Evolutionary conservation across 202 grass and related monocot genomes (phyloP).

Genomic region (Saccharum hybrid): DNA sequence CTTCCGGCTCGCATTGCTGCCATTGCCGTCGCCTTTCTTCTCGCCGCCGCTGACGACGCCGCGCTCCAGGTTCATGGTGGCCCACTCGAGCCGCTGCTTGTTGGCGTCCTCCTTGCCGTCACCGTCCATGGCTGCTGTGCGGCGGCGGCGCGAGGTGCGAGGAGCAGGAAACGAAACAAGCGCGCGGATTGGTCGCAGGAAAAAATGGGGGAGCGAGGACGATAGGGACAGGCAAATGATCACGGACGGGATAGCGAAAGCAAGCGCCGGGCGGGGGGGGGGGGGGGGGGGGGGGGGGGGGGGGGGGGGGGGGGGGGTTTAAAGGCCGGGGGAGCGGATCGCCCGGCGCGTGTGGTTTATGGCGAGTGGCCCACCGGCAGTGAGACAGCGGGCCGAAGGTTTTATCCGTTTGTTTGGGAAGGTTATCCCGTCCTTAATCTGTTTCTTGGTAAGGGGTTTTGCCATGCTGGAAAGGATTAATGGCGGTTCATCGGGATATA

Average conservation of each 20-base stretch:
- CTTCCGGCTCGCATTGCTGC: not conserved
- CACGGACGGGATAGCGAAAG: not conserved
- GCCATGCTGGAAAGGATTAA: not conserved
- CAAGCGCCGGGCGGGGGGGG: not conserved
- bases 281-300: too few relatives aligned
- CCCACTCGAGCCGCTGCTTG: conserved; percentile 4
- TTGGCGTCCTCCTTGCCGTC: not conserved
- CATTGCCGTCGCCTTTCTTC: not conserved
- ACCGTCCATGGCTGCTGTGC: conserved; percentile 32
- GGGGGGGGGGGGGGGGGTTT: too few relatives aligned
- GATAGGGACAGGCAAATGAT: conserved; percentile 1
- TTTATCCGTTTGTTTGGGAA: conserved; percentile 39
- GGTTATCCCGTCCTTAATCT: conserved; percentile 4
- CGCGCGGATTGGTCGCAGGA: not conserved
- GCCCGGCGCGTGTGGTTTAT: conserved; percentile 31
- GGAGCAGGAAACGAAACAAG: not conserved
- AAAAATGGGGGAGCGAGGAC: not conserved
- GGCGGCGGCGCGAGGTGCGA: not conserved
- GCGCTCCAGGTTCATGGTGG: conserved; percentile 31
- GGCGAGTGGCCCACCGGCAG: conserved; percentile 48
- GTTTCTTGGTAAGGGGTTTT: conserved; percentile 4
- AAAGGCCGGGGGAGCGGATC: not conserved
- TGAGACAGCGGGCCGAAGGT: not conserved
- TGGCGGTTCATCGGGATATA: not conserved
- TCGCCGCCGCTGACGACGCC: not conserved